phyloP scores from a whole-genome alignment of 1,284 basidiomycete species.

The Wolfiporia cocos region DNA sequence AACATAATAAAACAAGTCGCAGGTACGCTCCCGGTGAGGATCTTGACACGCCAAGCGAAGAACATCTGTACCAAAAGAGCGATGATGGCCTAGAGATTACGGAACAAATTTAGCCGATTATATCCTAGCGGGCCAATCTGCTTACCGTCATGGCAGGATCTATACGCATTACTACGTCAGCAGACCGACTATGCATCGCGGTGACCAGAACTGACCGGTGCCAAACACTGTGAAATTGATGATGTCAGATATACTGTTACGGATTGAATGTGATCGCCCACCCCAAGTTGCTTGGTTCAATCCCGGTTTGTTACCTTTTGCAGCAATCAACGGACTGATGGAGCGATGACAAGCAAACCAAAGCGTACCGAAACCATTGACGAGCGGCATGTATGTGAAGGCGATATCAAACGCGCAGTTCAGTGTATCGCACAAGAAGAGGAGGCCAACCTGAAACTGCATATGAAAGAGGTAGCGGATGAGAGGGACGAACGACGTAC shows the following conservation, averaged over 20 bases:
- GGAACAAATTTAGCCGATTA: not conserved
- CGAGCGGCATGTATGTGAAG: constrained; percentile 31
- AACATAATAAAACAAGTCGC: constrained; percentile 20
- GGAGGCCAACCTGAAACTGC: constrained; percentile 25
- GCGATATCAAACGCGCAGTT: constrained; percentile 34
- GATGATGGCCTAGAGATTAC: constrained; percentile 26
- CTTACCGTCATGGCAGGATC: constrained; percentile 29
- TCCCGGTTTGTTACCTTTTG: constrained; percentile 20
- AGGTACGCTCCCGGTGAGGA: constrained; percentile 27
- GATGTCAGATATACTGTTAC: not conserved
- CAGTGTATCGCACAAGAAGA: constrained; percentile 32
- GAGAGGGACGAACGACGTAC: constrained; percentile 14
- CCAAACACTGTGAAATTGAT: constrained; percentile 21
- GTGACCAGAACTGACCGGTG: constrained; percentile 18
- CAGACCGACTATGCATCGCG: constrained; percentile 12
- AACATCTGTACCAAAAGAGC: constrained; percentile 35
- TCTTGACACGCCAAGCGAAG: constrained; percentile 37
- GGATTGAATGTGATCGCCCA: constrained; percentile 3
- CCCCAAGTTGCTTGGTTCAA: constrained; percentile 27
- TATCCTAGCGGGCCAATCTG: not conserved
- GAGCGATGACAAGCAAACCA: constrained; percentile 15
- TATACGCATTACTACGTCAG: constrained; percentile 4
- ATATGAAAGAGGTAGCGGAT: not conserved
- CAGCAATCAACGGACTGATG: not conserved
- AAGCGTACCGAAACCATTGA: constrained; percentile 31